Percentiles rank a stretch among this genome's conserved stretches.
These are phyloP conservation scores for Psilocybe cyanescens DNA, from an alignment of 768 basidiomycete genomes.

Conservation along the genomic window DNA sequence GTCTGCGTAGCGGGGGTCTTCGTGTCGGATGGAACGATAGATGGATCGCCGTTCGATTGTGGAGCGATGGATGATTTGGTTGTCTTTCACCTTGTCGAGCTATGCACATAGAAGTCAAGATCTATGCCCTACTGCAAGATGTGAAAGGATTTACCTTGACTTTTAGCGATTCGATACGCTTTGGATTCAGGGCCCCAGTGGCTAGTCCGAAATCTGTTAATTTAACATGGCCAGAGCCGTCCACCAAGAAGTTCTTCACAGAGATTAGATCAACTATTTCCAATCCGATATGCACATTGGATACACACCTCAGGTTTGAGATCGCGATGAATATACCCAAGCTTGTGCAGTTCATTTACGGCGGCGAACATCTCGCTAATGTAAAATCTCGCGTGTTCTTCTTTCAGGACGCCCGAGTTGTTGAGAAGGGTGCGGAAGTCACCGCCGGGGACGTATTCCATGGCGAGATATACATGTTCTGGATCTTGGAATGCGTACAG, in stretches of 20 bases:
- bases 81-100: slow-evolving; percentile 97
- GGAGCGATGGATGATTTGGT: slow-evolving; percentile 85
- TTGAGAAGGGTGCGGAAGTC: slow-evolving; percentile 98
- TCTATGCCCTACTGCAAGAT: neutral
- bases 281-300: neutral
- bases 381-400: slow-evolving; percentile 96
- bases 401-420: slow-evolving; percentile 96
- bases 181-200: slow-evolving; percentile 94
- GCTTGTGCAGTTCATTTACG: slow-evolving; percentile 92
- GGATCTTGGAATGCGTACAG: slow-evolving; percentile 97
- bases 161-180: slow-evolving; percentile 92
- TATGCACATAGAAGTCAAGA: slow-evolving; percentile 29
- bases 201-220: slow-evolving; percentile 97
- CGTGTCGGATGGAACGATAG: slow-evolving; percentile 89
- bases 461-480: slow-evolving; percentile 91
- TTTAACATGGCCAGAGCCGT: slow-evolving; percentile 95
- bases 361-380: slow-evolving; percentile 98
- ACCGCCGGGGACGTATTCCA: slow-evolving; percentile 99
- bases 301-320: slow-evolving; percentile 89
- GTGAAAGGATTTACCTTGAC: slow-evolving; percentile 64
- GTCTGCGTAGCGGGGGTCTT: slow-evolving; percentile 93
- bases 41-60: slow-evolving; percentile 94
- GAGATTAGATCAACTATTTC: neutral
- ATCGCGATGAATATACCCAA: slow-evolving; percentile 98
- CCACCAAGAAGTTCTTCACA: slow-evolving; percentile 91